Evolutionary conservation across 371 early-diverging fungal genomes (phyloP).

Genomic region (Mortierella polycephala): DNA sequence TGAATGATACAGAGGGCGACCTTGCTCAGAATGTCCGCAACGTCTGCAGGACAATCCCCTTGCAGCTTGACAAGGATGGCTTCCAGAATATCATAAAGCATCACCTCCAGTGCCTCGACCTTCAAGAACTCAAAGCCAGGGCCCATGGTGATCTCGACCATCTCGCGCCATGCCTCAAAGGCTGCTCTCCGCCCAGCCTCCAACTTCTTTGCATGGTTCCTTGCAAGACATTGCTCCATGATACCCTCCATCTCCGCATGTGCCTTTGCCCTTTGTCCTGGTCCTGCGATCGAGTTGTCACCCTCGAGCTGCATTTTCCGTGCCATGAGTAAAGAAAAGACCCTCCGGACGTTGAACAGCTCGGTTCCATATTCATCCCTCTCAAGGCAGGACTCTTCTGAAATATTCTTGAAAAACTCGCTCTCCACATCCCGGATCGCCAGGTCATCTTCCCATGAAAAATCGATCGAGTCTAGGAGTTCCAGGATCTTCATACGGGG

Average conservation of each 20-base stretch:
- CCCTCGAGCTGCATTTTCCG: constrained; percentile 58
- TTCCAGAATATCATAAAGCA: constrained; percentile 69
- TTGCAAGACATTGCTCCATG: constrained; percentile 62
- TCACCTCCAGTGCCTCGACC: constrained; percentile 66
- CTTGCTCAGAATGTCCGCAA: constrained; percentile 70
- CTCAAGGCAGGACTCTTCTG: constrained; percentile 57
- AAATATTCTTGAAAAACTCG: constrained; percentile 55
- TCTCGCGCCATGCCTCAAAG: constrained; percentile 82
- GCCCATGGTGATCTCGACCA: constrained; percentile 76
- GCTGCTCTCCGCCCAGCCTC: constrained; percentile 68
- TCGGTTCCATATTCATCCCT: constrained; percentile 67
- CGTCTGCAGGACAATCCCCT: constrained; percentile 57
- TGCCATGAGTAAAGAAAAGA: constrained; percentile 62
- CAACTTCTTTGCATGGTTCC: constrained; percentile 75
- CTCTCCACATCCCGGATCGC: constrained; percentile 39
- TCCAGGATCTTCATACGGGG: constrained; percentile 68
- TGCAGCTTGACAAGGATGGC: constrained; percentile 72
- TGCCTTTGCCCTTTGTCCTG: constrained; percentile 55
- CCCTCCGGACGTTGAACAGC: constrained; percentile 74
- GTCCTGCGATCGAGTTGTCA: constrained; percentile 59
- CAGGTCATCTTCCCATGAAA: constrained; percentile 63
- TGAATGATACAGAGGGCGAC: constrained; percentile 66
- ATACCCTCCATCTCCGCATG: constrained; percentile 66
- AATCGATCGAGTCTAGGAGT: constrained; percentile 65
- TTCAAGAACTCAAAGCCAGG: constrained; percentile 73